Evolutionary conservation across 2,329 filamentous ascomycete species (phyloP), one percentile per base, ranked within the genome.

Genomic region (Stemphylium beticola): DNA sequence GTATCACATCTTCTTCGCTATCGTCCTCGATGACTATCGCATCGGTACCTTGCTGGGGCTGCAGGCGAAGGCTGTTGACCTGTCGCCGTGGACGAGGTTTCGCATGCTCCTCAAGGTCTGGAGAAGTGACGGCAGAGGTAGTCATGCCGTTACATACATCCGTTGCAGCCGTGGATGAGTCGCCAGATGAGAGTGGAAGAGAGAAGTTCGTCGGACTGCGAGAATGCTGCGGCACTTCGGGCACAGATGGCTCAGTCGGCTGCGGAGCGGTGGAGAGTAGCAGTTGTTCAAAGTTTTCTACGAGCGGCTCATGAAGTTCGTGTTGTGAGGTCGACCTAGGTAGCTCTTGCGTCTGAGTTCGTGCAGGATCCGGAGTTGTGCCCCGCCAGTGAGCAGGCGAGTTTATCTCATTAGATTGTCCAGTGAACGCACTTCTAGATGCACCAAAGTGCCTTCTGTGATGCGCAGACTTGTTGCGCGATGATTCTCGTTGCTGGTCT

Each of bases 271-370:
- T 3, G 42, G 38, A 11, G 5, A 53, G n/a, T 22, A 33, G 42
- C 43, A 48, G 31, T 38, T 33, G 52, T 26, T 43, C 43, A 10
- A 48, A 36, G 26, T 22, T 17, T 33, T 53, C 42, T 32, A 32
- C 34, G 15, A 56, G 33, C n/a, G 42, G 20, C 15, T 48, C 48
- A 18, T 42, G 26, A 29, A 29, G 10, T 29, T 29, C 7, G 8
- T 7, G 26, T 29, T 29, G 10, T 29, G 26, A 29, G 26, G 11
- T 29, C 26, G 8, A 10, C 7, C 26, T 29, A 29, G 9, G 9
- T 7, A 29, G 26, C 7, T 29, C 26, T 29, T 29, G 26, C 26
- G 8, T 29, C 7, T 29, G 26, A 11, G 8, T 29, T 29, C 26
- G 26, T 29, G 9, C 11, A 29, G 26, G 26, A 10, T 11, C 26